Conservation (phyloP, 257 asterid species). For the Petrea volubilis region DNA sequence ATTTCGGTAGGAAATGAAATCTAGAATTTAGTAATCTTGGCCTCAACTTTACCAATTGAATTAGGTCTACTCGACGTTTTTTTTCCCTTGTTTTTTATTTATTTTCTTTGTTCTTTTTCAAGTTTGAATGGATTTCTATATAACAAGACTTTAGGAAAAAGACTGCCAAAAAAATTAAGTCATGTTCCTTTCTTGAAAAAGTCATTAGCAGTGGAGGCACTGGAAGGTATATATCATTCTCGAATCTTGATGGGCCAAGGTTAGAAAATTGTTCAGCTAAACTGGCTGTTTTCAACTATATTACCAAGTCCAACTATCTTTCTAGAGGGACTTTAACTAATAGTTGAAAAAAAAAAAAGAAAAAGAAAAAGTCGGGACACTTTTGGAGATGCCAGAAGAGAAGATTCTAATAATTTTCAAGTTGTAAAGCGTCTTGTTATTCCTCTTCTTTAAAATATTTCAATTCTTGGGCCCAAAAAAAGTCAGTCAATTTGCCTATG, state of each 20-base stretch:
- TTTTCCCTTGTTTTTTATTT: background rate
- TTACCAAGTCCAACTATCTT: background rate
- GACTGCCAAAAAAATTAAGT: background rate
- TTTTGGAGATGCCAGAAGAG: background rate
- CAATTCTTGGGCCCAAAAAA: background rate
- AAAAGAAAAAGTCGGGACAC: background rate
- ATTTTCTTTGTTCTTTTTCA: background rate
- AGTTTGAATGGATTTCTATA: background rate
- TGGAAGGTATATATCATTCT: background rate
- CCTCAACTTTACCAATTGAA: too few species aligned
- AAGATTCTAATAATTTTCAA: background rate
- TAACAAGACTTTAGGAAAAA: background rate
- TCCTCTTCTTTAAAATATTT: background rate
- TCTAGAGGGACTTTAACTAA: background rate
- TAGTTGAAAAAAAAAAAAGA: too few species aligned
- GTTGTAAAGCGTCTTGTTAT: background rate
- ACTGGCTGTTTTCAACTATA: background rate
- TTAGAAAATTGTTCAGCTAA: background rate
- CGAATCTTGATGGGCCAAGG: background rate
- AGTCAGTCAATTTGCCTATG: background rate
- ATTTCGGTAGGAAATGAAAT: too few species aligned
- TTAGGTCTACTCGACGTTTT: too few species aligned
- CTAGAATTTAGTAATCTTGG: too few species aligned
- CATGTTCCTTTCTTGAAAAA: constrained; percentile 12
- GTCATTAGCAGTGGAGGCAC: constrained; percentile 2